A percentile compares a stretch with the other conserved stretches of the same genome.
Evolutionary conservation across 495 filamentous ascomycete species (phyloP).

Genomic region (Cenococcum geophilum): DNA sequence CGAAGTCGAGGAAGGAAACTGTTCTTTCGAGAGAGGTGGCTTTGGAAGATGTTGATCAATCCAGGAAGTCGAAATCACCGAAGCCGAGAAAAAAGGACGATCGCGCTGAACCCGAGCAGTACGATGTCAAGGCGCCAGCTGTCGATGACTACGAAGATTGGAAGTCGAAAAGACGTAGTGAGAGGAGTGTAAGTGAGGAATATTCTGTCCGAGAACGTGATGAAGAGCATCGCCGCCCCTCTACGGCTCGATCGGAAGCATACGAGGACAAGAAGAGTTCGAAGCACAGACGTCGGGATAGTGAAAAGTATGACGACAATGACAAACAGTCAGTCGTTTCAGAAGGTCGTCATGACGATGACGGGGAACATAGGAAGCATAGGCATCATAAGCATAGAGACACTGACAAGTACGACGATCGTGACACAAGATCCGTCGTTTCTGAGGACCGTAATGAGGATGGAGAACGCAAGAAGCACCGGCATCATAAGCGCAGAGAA

Average conservation of each 20-base stretch:
- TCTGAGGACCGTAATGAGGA: constrained; percentile 27
- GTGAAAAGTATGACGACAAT: constrained; percentile 8
- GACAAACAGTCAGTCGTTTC: constrained; percentile 9
- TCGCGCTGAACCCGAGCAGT: not conserved
- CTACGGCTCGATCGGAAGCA: constrained; percentile 6
- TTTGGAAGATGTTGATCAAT: not conserved
- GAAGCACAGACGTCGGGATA: constrained; percentile 10
- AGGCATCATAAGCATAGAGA: constrained; percentile 21
- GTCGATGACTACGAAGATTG: constrained; percentile 9
- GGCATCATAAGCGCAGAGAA: constrained; percentile 17
- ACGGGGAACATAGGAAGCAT: constrained; percentile 17
- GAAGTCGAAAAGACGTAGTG: constrained; percentile 1
- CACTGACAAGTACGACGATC: constrained; percentile 25
- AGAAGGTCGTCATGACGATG: constrained; percentile 24
- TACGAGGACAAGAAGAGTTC: constrained; percentile 4
- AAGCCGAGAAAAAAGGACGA: not conserved
- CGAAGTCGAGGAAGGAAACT: not conserved
- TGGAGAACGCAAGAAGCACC: constrained; percentile 23
- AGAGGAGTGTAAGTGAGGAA: constrained; percentile 7
- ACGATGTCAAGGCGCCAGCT: not conserved
- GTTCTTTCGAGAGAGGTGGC: not conserved
- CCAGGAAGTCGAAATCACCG: not conserved
- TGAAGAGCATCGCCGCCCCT: not conserved
- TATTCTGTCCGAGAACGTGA: constrained; percentile 14
- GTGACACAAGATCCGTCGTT: constrained; percentile 20